A percentile compares a stretch with the other conserved stretches of the same genome.
Evolutionary conservation across 306 rosid species (phyloP).

Genomic region (Ochetophila trinervis): DNA sequence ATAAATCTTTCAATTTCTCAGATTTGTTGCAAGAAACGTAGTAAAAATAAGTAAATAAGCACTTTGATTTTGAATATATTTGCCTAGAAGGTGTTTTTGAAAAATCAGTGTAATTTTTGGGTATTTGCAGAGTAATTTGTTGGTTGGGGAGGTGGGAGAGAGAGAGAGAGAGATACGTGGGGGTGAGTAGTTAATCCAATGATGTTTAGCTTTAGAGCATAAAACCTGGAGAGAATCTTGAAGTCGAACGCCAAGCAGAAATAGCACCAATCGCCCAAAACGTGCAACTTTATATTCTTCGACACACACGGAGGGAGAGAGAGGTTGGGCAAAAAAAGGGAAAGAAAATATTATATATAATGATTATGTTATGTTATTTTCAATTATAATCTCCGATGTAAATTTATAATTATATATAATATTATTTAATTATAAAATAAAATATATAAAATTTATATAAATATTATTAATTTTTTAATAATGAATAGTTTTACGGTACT

Average conservation of each 20-base stretch:
- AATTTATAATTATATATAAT: too few relatives aligned
- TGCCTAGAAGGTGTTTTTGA: not conserved
- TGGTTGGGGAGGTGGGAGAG: not conserved
- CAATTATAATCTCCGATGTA: too few relatives aligned
- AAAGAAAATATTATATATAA: too few relatives aligned
- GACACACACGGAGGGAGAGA: slow-evolving; percentile 1
- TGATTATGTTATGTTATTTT: too few relatives aligned
- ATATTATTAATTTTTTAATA: too few relatives aligned
- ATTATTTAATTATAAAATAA: too few relatives aligned
- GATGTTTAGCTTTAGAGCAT: slow-evolving; percentile 36
- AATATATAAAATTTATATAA: too few relatives aligned
- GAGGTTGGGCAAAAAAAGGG: slow-evolving; percentile 39
- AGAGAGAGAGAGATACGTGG: slow-evolving; percentile 9
- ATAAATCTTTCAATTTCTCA: too few relatives aligned
- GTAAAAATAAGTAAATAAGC: not conserved
- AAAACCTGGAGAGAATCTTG: slow-evolving; percentile 51
- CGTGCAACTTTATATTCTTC: slow-evolving; percentile 24
- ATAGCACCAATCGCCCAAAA: slow-evolving; percentile 33
- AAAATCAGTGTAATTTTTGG: too few relatives aligned
- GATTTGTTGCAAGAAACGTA: not conserved
- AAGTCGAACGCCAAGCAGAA: slow-evolving; percentile 21
- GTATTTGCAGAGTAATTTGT: too few relatives aligned
- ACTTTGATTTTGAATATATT: not conserved
- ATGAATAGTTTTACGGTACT: too few relatives aligned
- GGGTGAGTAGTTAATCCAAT: slow-evolving; percentile 13